Conservation (phyloP, 805 yeast species). For the Wickerhamomyces mucosus region DNA sequence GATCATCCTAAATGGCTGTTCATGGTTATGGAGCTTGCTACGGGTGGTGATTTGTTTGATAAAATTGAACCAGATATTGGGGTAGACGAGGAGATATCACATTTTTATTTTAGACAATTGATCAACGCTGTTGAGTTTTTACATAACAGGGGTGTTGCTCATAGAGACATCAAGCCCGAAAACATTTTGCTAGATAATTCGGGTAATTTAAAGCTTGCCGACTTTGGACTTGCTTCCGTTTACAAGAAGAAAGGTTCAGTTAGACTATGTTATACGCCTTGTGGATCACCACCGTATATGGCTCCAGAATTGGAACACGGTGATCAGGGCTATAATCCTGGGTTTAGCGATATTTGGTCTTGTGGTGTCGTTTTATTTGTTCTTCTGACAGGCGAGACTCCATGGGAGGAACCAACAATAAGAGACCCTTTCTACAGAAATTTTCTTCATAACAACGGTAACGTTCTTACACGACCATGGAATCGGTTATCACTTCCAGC, state of each 20-base stretch:
- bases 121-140: constrained; percentile 49
- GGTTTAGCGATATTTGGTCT: constrained; percentile 57
- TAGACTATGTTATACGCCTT: constrained; percentile 39
- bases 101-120: constrained; percentile 59
- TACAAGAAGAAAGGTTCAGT: constrained; percentile 40
- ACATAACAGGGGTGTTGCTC: constrained; percentile 58
- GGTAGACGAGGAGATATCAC: constrained; percentile 55
- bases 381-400: constrained; percentile 53
- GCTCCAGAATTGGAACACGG: constrained; percentile 57
- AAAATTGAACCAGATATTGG: constrained; percentile 73
- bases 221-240: constrained; percentile 66
- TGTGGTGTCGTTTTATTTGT: constrained; percentile 59
- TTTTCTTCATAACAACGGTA: constrained; percentile 37
- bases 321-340: constrained; percentile 42
- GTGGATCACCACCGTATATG: constrained; percentile 72
- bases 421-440: constrained; percentile 39
- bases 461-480: constrained; percentile 44
- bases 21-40: constrained; percentile 59
- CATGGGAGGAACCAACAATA: constrained; percentile 58
- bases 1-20: constrained; percentile 49
- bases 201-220: constrained; percentile 67
- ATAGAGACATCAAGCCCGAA: constrained; percentile 62
- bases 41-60: constrained; percentile 71
- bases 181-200: constrained; percentile 50
- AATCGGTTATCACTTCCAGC: constrained; percentile 37